Evolutionary conservation across 75 land plant genomes (phyloP).

Genomic region (Pinus tabuliformis): DNA sequence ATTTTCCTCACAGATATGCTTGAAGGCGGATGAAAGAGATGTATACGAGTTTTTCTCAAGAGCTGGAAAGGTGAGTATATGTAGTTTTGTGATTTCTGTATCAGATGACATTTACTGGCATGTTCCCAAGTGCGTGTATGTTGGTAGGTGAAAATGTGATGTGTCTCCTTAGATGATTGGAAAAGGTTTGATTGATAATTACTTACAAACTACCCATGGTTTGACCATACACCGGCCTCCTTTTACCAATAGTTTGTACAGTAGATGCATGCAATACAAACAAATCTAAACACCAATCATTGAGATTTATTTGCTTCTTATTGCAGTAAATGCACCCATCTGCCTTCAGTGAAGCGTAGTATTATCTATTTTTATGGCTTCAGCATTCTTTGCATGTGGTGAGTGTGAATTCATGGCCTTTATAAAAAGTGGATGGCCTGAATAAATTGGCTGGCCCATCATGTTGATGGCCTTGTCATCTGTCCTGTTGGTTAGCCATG

Average conservation of each 20-base stretch:
- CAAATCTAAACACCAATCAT: constrained; percentile 8
- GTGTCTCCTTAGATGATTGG: background rate
- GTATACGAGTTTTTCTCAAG: constrained; percentile 95
- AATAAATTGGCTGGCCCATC: constrained; percentile 3
- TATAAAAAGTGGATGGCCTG: constrained; percentile 7
- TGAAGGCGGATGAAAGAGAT: constrained; percentile 95
- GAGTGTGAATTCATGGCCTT: constrained; percentile 15
- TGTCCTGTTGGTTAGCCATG: constrained; percentile 1
- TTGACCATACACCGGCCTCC: background rate
- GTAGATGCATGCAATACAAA: constrained; percentile 4
- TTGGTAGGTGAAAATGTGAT: background rate
- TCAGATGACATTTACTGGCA: background rate
- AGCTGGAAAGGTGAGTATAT: constrained; percentile 87
- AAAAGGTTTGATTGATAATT: background rate
- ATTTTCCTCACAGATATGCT: constrained; percentile 61
- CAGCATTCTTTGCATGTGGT: constrained; percentile 20
- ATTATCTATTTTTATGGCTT: constrained; percentile 26
- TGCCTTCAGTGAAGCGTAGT: constrained; percentile 25
- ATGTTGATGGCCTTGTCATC: background rate
- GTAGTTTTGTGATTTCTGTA: constrained; percentile 1
- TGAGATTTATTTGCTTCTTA: constrained; percentile 30
- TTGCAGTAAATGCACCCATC: constrained; percentile 32
- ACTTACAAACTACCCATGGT: background rate
- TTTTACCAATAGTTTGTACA: constrained; percentile 7
- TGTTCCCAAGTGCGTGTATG: background rate